Base-by-base conservation (phyloP, 257 asterid species). In the Coffea canephora region DNA sequence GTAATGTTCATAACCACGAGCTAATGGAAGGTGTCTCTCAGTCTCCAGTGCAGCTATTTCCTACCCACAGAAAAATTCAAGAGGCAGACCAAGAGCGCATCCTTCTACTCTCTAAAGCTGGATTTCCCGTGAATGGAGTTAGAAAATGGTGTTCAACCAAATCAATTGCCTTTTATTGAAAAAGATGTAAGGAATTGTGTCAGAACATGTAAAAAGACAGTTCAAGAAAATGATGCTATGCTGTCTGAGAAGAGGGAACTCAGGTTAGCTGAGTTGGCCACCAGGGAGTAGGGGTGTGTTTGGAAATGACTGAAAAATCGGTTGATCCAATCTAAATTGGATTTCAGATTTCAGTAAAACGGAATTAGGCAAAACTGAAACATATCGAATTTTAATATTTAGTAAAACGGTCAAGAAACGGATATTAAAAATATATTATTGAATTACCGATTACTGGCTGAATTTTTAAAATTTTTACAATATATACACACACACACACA, bases 1-100 rank as follows among this genome's bases (percentile, higher is more conserved):
- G 93, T 85, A 89, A 91, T 82, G 86, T 91, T 72, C 96, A 91
- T 84, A 91, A 91, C 74, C 96, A 91, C 71, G 96, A 91, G 59
- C 83, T 91, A 43, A 74, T 91, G 86, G 96, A 88, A 79, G 93
- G 89, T 83, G 93, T 89, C 34, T 31, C 34, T 84, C 91, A 89
- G 78, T 31, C 34, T 31, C 34, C 34, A 1, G 96, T 91, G 48
- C 87, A 93, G 21, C 77, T 91, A 27, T 89, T 91, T 77, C 93
- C 93, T 71, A 92, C 96, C 49, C 88, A 89, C 68, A 81, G 96
- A 67, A 91, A 91, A 84, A 91, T 89, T 52, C 87, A 82, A 73
- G 93, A 86, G 79, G 86, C 89, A 31, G 96, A 91, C 82, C 92
- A 89, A 76, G 89, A 91, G 55, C 91, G 90, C 15, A 88, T 91